Evolutionary conservation across 2,329 filamentous ascomycete genomes (phyloP).

Genomic region (Phaeomoniella chlamydospora): DNA sequence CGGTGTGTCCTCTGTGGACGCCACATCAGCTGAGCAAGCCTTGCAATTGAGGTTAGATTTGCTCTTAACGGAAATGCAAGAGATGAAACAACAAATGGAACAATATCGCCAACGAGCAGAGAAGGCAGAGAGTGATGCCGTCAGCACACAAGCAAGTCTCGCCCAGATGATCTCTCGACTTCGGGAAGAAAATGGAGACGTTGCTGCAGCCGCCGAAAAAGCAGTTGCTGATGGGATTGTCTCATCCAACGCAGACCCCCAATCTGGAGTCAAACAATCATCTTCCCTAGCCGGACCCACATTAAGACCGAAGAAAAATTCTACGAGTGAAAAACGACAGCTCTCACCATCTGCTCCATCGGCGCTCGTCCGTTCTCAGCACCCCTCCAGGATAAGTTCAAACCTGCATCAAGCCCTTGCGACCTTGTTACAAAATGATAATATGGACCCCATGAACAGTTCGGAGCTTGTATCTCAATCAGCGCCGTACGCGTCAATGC

Average conservation of each 20-base stretch:
- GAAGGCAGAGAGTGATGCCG: constrained; percentile 62
- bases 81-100: constrained; percentile 68
- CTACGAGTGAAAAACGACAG: neutral
- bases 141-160: constrained; percentile 57
- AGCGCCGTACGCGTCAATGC: constrained; percentile 66
- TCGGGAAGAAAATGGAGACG: constrained; percentile 48
- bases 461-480: constrained; percentile 33
- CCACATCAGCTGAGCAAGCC: constrained; percentile 20
- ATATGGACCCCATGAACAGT: constrained; percentile 22
- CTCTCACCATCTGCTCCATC: constrained; percentile 3
- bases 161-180: constrained; percentile 81
- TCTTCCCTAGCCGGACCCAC: constrained; percentile 4
- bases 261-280: constrained; percentile 22
- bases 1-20: constrained; percentile 15
- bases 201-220: constrained; percentile 28
- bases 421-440: constrained; percentile 27
- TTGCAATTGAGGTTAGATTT: constrained; percentile 60
- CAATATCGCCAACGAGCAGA: constrained; percentile 65
- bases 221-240: constrained; percentile 7
- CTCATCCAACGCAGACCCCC: constrained; percentile 18
- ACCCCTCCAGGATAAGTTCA: constrained; percentile 29
- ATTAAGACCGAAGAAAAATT: constrained; percentile 5
- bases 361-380: constrained; percentile 12
- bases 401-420: constrained; percentile 17
- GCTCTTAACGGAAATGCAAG: constrained; percentile 67